Conservation (phyloP, 2,329 filamentous ascomycete genomes). For the Pyrenophora tritici-repentis region DNA sequence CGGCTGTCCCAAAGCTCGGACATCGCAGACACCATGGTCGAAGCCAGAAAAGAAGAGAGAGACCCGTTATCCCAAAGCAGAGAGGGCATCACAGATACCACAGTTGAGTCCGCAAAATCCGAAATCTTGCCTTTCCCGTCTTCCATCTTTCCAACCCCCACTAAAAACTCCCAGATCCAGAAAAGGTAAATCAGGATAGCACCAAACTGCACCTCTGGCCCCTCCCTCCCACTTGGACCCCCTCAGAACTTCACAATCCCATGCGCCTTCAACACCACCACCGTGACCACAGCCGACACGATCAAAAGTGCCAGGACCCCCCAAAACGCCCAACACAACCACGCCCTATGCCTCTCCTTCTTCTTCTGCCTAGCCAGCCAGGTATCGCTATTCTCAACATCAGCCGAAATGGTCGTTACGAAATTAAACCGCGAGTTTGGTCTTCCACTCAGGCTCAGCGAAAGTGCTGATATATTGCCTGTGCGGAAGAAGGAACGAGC, state of each 20-base stretch:
- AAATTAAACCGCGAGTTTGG: constrained; percentile 37
- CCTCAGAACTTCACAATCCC: constrained; percentile 21
- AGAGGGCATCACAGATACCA: too few relatives aligned
- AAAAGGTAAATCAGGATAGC: too few relatives aligned
- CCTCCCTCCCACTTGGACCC: too few relatives aligned
- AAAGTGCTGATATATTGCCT: constrained; percentile 28
- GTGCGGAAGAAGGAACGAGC: constrained; percentile 14
- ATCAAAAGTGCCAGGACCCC: constrained; percentile 52
- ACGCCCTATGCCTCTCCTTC: constrained; percentile 55
- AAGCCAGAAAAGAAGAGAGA: too few relatives aligned
- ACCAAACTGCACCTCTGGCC: too few relatives aligned
- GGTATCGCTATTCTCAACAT: constrained; percentile 50
- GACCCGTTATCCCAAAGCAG: too few relatives aligned
- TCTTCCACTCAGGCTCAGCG: constrained; percentile 32
- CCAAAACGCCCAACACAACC: constrained; percentile 57
- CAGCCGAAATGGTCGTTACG: constrained; percentile 39
- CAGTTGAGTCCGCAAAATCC: too few relatives aligned
- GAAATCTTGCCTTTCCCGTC: too few relatives aligned
- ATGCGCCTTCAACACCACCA: constrained; percentile 51
- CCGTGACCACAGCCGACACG: constrained; percentile 51
- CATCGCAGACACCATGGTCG: too few relatives aligned
- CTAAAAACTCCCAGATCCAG: too few relatives aligned
- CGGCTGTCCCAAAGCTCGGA: too few relatives aligned
- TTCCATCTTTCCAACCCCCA: background rate
- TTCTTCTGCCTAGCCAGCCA: constrained; percentile 59